Evolutionary conservation across 805 yeast genomes (phyloP).

Genomic region (Candida vartiovaarae): DNA sequence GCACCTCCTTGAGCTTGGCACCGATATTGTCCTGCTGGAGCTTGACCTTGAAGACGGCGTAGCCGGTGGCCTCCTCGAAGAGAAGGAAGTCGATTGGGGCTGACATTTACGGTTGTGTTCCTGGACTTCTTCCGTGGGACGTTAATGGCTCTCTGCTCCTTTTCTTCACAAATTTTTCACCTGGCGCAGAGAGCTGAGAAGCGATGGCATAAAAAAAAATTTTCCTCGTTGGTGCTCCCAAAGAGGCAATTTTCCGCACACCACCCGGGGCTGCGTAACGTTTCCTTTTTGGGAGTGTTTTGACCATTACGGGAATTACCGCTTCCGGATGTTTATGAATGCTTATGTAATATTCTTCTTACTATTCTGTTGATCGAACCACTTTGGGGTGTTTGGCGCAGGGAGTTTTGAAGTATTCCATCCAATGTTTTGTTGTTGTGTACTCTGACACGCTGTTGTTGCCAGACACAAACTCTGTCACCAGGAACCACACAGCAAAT

Average conservation of each 20-base stretch:
- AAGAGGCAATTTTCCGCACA: neutral
- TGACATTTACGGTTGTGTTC: constrained; percentile 90
- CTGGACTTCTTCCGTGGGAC: constrained; percentile 44
- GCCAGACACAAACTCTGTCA: too few species aligned
- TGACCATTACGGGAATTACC: too few species aligned
- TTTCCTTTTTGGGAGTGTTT: too few species aligned
- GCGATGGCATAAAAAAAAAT: constrained; percentile 3
- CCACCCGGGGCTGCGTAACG: too few species aligned
- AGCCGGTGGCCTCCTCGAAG: constrained; percentile 98
- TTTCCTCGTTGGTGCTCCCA: constrained; percentile 1
- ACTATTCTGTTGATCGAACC: too few species aligned
- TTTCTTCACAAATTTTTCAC: neutral
- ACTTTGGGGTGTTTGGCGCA: too few species aligned
- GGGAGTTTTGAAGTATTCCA: too few species aligned
- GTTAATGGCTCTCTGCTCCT: neutral
- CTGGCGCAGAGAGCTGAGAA: neutral
- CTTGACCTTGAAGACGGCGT: constrained; percentile 89
- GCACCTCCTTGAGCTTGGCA: constrained; percentile 77
- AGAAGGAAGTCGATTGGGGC: constrained; percentile 89
- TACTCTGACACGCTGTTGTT: too few species aligned
- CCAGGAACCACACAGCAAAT: neutral
- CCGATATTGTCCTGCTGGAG: constrained; percentile 80
- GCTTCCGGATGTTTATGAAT: too few species aligned
- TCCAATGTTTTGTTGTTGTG: too few species aligned
- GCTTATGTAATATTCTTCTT: too few species aligned